Conservation (phyloP, 2,329 filamentous ascomycete genomes). For the Pezicula radicicola region DNA sequence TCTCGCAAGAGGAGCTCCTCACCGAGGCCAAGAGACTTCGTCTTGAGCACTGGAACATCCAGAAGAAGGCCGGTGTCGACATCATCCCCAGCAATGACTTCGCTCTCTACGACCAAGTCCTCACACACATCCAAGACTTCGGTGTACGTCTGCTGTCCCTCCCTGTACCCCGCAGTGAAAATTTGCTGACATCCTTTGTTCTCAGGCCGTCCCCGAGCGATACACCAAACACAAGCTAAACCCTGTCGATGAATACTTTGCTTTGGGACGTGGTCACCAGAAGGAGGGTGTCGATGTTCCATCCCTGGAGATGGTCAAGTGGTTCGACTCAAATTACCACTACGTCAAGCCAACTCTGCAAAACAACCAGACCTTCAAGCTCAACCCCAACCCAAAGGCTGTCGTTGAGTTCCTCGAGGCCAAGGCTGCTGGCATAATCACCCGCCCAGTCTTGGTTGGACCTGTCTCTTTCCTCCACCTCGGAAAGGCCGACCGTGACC, state of each 20-base stretch:
- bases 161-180: neutral
- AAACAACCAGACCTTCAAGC: constrained; percentile 95
- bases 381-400: constrained; percentile 84
- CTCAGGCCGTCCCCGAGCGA: constrained; percentile 81
- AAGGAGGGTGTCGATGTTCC: constrained; percentile 92
- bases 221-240: constrained; percentile 90
- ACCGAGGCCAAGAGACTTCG: constrained; percentile 95
- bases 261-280: constrained; percentile 98
- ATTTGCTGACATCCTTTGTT: constrained; percentile 11
- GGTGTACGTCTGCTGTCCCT: constrained; percentile 58
- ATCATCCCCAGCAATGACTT: constrained; percentile 99
- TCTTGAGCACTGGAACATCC: constrained; percentile 98
- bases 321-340: constrained; percentile 99
- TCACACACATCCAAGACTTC: constrained; percentile 97
- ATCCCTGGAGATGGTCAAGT: constrained; percentile 98
- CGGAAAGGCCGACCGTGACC: constrained; percentile 95
- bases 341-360: constrained; percentile 99
- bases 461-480: constrained; percentile 97
- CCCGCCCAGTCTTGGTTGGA: constrained; percentile 90
- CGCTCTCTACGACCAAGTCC: constrained; percentile 95
- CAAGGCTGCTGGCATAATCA: constrained; percentile 91
- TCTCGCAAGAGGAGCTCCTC: constrained; percentile 86
- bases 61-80: constrained; percentile 97
- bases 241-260: constrained; percentile 95
- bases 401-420: constrained; percentile 93